phyloP scores from a whole-genome alignment of 805 yeast genomes.

The Cyberlindnera bimundalis region DNA sequence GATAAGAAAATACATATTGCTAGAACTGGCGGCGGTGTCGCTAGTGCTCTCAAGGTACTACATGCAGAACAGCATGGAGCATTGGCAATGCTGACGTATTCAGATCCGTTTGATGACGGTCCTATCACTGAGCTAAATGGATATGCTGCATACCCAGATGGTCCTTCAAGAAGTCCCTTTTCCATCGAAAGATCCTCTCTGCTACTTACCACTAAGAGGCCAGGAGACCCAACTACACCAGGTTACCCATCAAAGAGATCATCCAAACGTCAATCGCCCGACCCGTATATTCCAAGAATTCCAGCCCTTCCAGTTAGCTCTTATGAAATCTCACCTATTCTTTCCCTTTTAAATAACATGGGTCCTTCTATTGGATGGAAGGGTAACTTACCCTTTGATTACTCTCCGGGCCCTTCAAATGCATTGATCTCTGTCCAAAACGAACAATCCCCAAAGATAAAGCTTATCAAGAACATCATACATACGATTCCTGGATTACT shows the following conservation, averaged over 20 bases:
- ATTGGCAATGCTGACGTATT: slow-evolving; percentile 47
- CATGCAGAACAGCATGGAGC: slow-evolving; percentile 65
- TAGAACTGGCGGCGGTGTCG: slow-evolving; percentile 49
- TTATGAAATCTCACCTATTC: slow-evolving; percentile 31
- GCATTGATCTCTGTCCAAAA: slow-evolving; percentile 37
- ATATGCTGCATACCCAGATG: slow-evolving; percentile 54
- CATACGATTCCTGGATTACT: slow-evolving; percentile 56
- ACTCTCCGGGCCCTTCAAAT: slow-evolving; percentile 45
- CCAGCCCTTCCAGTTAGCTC: slow-evolving; percentile 52
- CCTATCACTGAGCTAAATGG: slow-evolving; percentile 54
- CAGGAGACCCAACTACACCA: slow-evolving; percentile 80
- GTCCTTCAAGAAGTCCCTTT: slow-evolving; percentile 61
- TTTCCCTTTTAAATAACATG: background rate
- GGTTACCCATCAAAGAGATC: slow-evolving; percentile 51
- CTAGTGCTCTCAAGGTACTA: slow-evolving; percentile 54
- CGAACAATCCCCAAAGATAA: slow-evolving; percentile 38
- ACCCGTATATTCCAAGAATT: slow-evolving; percentile 43
- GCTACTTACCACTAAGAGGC: slow-evolving; percentile 51
- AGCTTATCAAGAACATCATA: slow-evolving; percentile 46
- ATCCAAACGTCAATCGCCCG: slow-evolving; percentile 38
- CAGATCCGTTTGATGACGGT: slow-evolving; percentile 60
- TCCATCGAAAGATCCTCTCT: slow-evolving; percentile 63
- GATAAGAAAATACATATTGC: slow-evolving; percentile 57
- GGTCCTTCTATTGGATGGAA: slow-evolving; percentile 25
- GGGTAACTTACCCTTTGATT: slow-evolving; percentile 42